Evolutionary conservation across 495 filamentous ascomycete genomes (phyloP).

Genomic region (Neurospora tetrasperma): DNA sequence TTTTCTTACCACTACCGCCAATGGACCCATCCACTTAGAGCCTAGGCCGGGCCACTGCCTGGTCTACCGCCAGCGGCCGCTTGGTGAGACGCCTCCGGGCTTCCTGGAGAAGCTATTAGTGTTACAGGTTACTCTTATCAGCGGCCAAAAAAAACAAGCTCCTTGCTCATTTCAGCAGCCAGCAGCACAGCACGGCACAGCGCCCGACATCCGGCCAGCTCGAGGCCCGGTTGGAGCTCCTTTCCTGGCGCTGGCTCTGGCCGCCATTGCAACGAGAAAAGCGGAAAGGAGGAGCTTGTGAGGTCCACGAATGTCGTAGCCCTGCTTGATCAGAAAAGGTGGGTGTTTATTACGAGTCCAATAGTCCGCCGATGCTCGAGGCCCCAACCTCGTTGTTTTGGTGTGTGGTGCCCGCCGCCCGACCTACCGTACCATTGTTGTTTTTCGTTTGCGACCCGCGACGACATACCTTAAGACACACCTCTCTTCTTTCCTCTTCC

Average conservation of each 20-base stretch:
- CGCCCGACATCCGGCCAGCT: background rate
- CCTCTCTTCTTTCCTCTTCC: background rate
- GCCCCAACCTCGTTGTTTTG: background rate
- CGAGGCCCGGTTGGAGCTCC: background rate
- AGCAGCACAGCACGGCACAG: background rate
- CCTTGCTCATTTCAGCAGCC: background rate
- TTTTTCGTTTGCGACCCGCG: background rate
- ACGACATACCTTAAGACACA: background rate
- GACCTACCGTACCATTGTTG: constrained; percentile 1
- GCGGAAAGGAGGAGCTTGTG: background rate
- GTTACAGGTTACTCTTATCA: background rate
- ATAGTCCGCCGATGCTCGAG: background rate
- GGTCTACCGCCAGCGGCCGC: background rate
- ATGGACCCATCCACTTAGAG: background rate
- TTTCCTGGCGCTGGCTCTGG: background rate
- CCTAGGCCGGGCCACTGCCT: background rate
- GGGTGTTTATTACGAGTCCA: background rate
- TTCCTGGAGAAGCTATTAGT: background rate
- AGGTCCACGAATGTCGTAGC: background rate
- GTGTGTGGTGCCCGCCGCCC: background rate
- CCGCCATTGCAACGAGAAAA: background rate
- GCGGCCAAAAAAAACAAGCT: background rate
- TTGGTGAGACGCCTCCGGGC: background rate
- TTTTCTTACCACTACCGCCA: background rate
- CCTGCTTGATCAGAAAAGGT: background rate